Percentiles rank a stretch among this genome's conserved stretches.
Evolutionary conservation across 352 stramenopile species (phyloP).

Genomic region (Blastocystis sp.): DNA sequence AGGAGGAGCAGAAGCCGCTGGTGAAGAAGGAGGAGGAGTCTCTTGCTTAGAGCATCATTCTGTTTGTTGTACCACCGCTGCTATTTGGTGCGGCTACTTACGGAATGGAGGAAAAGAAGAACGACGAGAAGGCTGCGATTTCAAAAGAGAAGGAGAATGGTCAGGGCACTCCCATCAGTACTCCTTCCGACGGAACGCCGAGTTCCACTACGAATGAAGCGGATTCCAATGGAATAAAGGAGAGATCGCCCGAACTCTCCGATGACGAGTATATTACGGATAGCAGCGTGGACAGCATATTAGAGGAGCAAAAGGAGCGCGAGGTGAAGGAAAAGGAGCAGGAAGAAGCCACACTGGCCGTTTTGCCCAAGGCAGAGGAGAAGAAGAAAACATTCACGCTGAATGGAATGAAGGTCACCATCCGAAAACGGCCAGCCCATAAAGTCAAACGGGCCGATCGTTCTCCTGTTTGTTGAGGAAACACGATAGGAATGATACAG

Average conservation of each 20-base stretch:
- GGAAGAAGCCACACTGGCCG: background rate
- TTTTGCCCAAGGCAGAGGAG: background rate
- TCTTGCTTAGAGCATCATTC: background rate
- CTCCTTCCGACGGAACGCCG: too few relatives aligned
- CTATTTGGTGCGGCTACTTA: too few relatives aligned
- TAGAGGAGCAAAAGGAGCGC: background rate
- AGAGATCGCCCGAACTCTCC: background rate
- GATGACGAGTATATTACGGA: constrained; percentile 41
- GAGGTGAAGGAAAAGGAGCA: background rate
- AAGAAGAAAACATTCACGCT: background rate
- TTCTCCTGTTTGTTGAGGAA: background rate
- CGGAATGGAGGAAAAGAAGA: too few relatives aligned
- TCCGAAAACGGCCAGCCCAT: background rate
- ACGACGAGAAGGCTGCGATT: too few relatives aligned
- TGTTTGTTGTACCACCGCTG: too few relatives aligned
- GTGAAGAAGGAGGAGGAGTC: background rate
- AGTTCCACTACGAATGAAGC: too few relatives aligned
- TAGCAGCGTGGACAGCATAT: constrained; percentile 7
- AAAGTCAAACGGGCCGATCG: background rate
- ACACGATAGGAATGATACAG: background rate
- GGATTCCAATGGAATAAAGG: background rate
- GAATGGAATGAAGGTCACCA: constrained; percentile 38
- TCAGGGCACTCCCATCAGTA: too few relatives aligned
- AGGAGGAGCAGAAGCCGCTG: constrained; percentile 39
- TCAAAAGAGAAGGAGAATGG: too few relatives aligned